These are phyloP conservation scores for Mucor racemosus DNA, from an alignment of 371 early-diverging fungal species.

Conservation along the genomic window DNA sequence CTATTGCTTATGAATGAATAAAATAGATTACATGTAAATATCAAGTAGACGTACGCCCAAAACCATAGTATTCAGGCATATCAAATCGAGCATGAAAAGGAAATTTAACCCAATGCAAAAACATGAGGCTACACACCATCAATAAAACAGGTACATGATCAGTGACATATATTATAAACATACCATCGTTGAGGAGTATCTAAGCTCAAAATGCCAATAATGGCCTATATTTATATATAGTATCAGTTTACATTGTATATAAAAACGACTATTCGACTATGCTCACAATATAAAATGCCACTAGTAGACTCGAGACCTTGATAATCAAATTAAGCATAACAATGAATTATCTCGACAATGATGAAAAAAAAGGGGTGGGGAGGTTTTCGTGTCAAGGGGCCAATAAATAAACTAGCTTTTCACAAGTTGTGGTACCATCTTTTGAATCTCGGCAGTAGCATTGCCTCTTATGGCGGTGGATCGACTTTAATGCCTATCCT, in stretches of 20 bases:
- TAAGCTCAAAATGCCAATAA: slow-evolving; percentile 34
- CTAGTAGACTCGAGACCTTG: background rate
- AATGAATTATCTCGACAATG: background rate
- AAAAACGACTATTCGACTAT: too few species aligned
- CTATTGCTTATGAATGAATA: slow-evolving; percentile 15
- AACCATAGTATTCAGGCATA: slow-evolving; percentile 48
- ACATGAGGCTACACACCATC: slow-evolving; percentile 33
- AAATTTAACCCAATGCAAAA: slow-evolving; percentile 42
- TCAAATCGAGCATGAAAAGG: slow-evolving; percentile 33
- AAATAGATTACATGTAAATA: too few species aligned
- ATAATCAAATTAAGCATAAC: slow-evolving; percentile 10
- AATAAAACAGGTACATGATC: background rate
- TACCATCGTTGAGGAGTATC: slow-evolving; percentile 48
- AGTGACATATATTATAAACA: background rate
- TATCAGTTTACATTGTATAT: background rate
- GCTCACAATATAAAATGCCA: slow-evolving; percentile 14
- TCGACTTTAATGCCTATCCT: too few species aligned
- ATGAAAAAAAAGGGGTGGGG: background rate
- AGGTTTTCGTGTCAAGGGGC: background rate
- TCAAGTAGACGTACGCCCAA: slow-evolving; percentile 40
- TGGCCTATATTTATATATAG: slow-evolving; percentile 26
- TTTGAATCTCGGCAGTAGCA: background rate
- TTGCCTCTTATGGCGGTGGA: background rate
- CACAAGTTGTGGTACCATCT: background rate
- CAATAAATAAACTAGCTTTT: background rate